Evolutionary conservation across 192 early-diverging fungal species (phyloP).

Genomic region (Spizellomyces punctatus): DNA sequence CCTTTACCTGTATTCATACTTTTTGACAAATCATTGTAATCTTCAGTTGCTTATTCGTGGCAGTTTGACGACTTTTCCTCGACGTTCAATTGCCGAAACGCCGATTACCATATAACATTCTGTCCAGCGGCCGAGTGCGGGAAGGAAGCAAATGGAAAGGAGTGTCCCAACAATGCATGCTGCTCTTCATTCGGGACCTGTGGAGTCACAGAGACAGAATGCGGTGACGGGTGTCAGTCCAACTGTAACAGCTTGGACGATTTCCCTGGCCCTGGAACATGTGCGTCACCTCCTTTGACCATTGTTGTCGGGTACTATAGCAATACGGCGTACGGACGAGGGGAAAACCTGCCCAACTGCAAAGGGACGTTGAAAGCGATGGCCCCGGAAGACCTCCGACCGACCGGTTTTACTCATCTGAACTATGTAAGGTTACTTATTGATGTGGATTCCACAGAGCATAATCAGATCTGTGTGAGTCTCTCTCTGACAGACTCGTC

Average conservation of each 20-base stretch:
- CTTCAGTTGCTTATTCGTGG: slow-evolving; percentile 26
- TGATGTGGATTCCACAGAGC: background rate
- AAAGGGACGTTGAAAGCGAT: slow-evolving; percentile 3
- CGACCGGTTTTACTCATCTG: slow-evolving; percentile 11
- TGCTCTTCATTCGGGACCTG: slow-evolving; percentile 3
- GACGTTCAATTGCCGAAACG: slow-evolving; percentile 18
- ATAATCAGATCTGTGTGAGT: background rate
- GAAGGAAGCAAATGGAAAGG: slow-evolving; percentile 1
- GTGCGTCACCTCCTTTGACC: background rate
- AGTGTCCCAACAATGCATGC: slow-evolving; percentile 7
- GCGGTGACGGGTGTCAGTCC: slow-evolving; percentile 12
- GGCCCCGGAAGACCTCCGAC: slow-evolving; percentile 4
- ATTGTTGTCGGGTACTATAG: slow-evolving; percentile 20
- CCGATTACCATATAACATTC: too few species aligned
- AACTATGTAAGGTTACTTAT: background rate
- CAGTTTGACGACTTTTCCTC: slow-evolving; percentile 32
- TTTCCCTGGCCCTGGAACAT: slow-evolving; percentile 5
- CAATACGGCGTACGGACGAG: background rate
- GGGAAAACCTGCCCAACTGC: background rate
- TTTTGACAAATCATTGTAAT: background rate
- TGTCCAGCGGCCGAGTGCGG: background rate
- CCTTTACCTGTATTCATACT: too few species aligned
- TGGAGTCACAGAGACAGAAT: background rate
- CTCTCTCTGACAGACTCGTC: background rate
- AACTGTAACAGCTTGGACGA: slow-evolving; percentile 3